Conservation (phyloP, 1,139 yeast species). For the Meyerozyma elateridarum region DNA sequence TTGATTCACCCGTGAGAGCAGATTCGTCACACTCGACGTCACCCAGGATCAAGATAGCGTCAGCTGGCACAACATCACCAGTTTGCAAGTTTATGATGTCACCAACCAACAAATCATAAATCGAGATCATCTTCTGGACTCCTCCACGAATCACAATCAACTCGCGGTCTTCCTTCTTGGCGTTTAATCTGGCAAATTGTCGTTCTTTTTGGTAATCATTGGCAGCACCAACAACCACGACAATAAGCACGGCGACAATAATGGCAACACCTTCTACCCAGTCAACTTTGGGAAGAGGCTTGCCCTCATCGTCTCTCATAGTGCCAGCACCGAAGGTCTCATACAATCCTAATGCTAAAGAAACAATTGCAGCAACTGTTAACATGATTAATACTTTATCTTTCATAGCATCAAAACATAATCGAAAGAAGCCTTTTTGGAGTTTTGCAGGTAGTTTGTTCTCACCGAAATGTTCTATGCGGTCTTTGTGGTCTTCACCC, state of each 20-base stretch:
- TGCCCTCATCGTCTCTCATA: constrained; percentile 72
- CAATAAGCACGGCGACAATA: constrained; percentile 84
- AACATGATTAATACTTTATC: constrained; percentile 87
- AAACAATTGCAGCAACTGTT: constrained; percentile 80
- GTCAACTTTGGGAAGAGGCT: constrained; percentile 72
- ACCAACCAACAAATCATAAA: constrained; percentile 79
- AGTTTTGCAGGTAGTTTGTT: constrained; percentile 68
- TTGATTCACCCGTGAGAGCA: constrained; percentile 90
- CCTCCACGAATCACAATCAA: constrained; percentile 76
- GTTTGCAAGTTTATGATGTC: constrained; percentile 81
- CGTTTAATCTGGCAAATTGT: constrained; percentile 83
- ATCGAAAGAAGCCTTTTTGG: constrained; percentile 58
- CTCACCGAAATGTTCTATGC: constrained; percentile 54
- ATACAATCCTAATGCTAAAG: constrained; percentile 86
- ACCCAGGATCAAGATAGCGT: constrained; percentile 72
- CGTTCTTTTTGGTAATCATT: constrained; percentile 96
- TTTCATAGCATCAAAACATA: constrained; percentile 81
- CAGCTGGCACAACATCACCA: constrained; percentile 93
- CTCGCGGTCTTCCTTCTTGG: constrained; percentile 80
- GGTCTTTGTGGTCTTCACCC: constrained; percentile 24
- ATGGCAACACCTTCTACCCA: constrained; percentile 99
- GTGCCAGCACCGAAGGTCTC: constrained; percentile 86
- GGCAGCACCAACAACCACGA: constrained; percentile 86
- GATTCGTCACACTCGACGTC: constrained; percentile 88
- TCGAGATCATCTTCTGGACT: constrained; percentile 60